Conservation (phyloP, 371 early-diverging fungal species). For the Neoconidiobolus thromboides region DNA sequence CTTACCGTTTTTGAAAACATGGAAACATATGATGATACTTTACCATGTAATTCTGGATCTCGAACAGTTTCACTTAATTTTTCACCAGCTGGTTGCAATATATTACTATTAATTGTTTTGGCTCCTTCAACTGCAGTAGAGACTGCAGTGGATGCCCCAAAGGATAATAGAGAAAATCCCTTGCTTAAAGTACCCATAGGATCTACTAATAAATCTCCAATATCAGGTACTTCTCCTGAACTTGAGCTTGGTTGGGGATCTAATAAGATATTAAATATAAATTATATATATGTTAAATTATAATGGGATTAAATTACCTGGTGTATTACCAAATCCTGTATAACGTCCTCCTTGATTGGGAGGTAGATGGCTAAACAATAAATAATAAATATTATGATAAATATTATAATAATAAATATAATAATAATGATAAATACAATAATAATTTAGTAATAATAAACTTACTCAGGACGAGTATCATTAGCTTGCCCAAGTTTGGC, state of each 20-base stretch:
- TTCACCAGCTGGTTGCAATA: slow-evolving; percentile 51
- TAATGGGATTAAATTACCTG: slow-evolving; percentile 14
- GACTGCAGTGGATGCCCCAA: slow-evolving; percentile 18
- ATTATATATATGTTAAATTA: neutral
- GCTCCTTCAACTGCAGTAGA: slow-evolving; percentile 30
- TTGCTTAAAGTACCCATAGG: slow-evolving; percentile 62
- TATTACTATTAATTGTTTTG: slow-evolving; percentile 47
- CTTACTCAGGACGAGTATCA: slow-evolving; percentile 30
- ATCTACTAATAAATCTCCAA: slow-evolving; percentile 59
- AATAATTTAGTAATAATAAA: neutral
- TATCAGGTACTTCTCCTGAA: slow-evolving; percentile 17
- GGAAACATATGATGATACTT: slow-evolving; percentile 46
- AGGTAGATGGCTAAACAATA: slow-evolving; percentile 31
- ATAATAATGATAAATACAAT: no score
- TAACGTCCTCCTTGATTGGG: slow-evolving; percentile 88
- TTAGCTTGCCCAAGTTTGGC: slow-evolving; percentile 34
- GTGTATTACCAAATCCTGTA: slow-evolving; percentile 68
- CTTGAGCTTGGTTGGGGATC: neutral
- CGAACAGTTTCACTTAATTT: slow-evolving; percentile 39
- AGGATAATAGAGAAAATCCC: slow-evolving; percentile 61
- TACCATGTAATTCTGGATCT: slow-evolving; percentile 68
- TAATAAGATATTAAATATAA: slow-evolving; percentile 5
- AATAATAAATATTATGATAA: slow-evolving; percentile 6
- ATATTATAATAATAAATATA: neutral
- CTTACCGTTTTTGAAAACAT: slow-evolving; percentile 40